Evolutionary conservation across 176 grass and related monocot genomes (phyloP), one percentile per base, ranked within the genome.

Genomic region (Bolboschoenus planiculmis): DNA sequence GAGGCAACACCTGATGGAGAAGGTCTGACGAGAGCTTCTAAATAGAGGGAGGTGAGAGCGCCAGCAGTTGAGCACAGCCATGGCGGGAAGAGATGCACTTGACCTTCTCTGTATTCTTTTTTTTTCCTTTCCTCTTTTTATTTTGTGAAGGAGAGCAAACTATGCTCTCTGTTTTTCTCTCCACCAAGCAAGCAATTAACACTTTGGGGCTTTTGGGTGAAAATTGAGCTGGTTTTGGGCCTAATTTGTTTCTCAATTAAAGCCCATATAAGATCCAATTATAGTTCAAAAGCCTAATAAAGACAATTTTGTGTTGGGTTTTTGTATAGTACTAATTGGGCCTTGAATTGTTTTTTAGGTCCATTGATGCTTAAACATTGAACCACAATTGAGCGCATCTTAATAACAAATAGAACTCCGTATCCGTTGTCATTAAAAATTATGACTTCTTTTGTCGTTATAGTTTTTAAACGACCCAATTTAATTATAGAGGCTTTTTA

Each of bases 41-140:
- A 11, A 63, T 36, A 37, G 55, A 42, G 71, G 16, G 13, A 48
- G 36, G 39, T 81, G 37, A 48, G 36, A 57, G 2, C 33, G 55
- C 27, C 62, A 60, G 13, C 61, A 74, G 5, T 40, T 27, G 44
- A 89, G 66, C 44, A 85, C 42, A 53, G 56, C 67, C 87, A 89
- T 89, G 87, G 66, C 83, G 66, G 57, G 67, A 85, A 50, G 48
- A 0, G 47, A 65, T 63, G 20, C 13, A 10, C 56, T 61, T 63
- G 56, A 64, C 16, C 35, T 81, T 79, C 14, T 30, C 18, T 30
- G 7, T 78, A 30, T 56, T 56, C 0, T 56, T 79, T 54, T 18
- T 44, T 44, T 18, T 57, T n/a, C 18, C 30, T 58, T 55, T 24
- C 3, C 36, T 57, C 43, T 26, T 20, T 42, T 63, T 64, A 58